Base-by-base conservation (phyloP, 2,329 filamentous ascomycete species). In the Claviceps cyperi region DNA sequence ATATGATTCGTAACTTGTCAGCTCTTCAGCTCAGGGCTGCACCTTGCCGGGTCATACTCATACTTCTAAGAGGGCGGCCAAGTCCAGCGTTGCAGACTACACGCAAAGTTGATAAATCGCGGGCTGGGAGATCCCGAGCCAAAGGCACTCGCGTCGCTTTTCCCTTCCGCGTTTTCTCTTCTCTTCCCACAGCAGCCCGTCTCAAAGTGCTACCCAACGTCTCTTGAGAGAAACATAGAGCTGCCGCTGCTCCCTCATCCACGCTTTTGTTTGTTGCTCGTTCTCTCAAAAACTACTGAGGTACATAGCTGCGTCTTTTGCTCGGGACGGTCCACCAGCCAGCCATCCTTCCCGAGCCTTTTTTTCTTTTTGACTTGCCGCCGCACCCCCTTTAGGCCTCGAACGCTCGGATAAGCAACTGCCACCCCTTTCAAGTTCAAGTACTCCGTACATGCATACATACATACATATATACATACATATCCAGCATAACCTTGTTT, bases 401-500 rank as follows among this genome's bases (percentile, higher is more conserved):
- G 56, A 57, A 62, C 58, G 57, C 60, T 61, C 63, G 60, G 61
- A 61, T 56, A 58, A 52, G 47, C 37, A 50, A 43, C 43, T 44
- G 41, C 50, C 49, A 44, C 47, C 21, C 49, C 52, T 28, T 32
- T 14, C 22, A 24, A 55, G 55, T 58, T 56, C 49, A 55, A 61
- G 53, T 65, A 32, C 22, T n/a, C n/a, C n/a, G n/a, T n/a, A n/a
- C n/a, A n/a, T n/a, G n/a, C n/a, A n/a, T n/a, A 28, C 24, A 28
- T 8, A 32, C 22, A 24, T 24, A 22, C 5, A 5, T 24, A 24
- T 5, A 24, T 24, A 24, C 22, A 24, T 24, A 24, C 22, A 32
- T 32, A 66, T 62, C 62, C 64, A 59, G 63, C 62, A 66, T 67
- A 67, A 63, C 59, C 64, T 65, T 65, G 60, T 66, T 62, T 59